phyloP scores from a whole-genome alignment of 2,329 filamentous ascomycete genomes.

The Fusarium torulosum region DNA sequence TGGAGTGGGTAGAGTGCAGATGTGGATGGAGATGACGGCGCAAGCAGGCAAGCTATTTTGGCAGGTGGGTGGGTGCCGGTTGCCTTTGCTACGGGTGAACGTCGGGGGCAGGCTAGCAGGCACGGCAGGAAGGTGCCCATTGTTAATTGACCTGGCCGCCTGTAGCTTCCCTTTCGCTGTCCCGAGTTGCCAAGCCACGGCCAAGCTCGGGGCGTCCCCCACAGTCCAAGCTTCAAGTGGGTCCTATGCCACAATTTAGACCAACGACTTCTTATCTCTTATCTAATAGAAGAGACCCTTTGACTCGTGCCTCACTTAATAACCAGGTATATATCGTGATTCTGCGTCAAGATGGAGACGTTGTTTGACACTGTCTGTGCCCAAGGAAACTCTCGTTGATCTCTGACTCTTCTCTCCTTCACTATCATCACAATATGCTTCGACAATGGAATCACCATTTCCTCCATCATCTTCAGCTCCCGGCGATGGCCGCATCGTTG shows the following conservation, averaged over 20 bases:
- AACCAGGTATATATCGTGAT: constrained; percentile 30
- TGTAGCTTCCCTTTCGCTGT: neutral
- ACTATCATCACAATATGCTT: constrained; percentile 39
- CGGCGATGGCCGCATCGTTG: constrained; percentile 82
- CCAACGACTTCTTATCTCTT: constrained; percentile 34
- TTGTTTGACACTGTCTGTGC: constrained; percentile 13
- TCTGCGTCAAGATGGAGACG: constrained; percentile 31
- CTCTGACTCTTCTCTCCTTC: constrained; percentile 3
- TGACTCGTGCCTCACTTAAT: constrained; percentile 22
- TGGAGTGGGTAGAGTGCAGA: constrained; percentile 32
- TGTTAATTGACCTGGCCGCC: neutral
- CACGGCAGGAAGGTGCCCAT: neutral
- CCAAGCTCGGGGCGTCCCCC: constrained; percentile 23
- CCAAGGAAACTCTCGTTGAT: neutral
- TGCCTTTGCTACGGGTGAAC: constrained; percentile 42
- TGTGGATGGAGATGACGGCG: constrained; percentile 36
- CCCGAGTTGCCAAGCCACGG: constrained; percentile 16
- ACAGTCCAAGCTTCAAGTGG: constrained; percentile 28
- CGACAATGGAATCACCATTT: constrained; percentile 76
- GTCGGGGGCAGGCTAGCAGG: constrained; percentile 27
- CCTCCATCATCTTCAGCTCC: constrained; percentile 78
- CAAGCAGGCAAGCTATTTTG: constrained; percentile 47
- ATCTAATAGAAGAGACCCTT: constrained; percentile 27
- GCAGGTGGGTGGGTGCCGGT: constrained; percentile 42
- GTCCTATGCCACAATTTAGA: constrained; percentile 34